phyloP scores from a whole-genome alignment of 2,329 filamentous ascomycete genomes.

The Coleophoma cylindrospora region DNA sequence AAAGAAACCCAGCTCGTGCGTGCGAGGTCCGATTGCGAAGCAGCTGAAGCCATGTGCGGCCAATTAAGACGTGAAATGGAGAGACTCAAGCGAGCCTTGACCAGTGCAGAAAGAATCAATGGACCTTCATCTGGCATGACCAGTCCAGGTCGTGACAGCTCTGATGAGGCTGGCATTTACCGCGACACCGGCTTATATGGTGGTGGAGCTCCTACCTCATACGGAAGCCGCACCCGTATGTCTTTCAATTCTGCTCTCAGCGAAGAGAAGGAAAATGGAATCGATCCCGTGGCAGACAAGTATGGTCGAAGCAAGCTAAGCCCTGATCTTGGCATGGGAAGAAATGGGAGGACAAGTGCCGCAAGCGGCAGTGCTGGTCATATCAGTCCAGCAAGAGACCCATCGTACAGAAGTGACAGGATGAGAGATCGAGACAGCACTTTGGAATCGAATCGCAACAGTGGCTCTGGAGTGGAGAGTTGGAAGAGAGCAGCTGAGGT shows the following conservation, averaged over 20 bases:
- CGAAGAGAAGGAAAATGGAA: slow-evolving; percentile 73
- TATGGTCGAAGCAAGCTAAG: slow-evolving; percentile 26
- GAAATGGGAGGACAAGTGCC: slow-evolving; percentile 24
- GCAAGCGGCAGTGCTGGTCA: slow-evolving; percentile 25
- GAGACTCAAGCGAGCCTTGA: slow-evolving; percentile 81
- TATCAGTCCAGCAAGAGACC: slow-evolving; percentile 21
- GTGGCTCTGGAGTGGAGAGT: slow-evolving; percentile 63
- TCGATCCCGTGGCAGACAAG: slow-evolving; percentile 24
- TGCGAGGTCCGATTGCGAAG: slow-evolving; percentile 83
- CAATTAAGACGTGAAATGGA: slow-evolving; percentile 85
- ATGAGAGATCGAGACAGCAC: slow-evolving; percentile 25
- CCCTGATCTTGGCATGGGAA: slow-evolving; percentile 18
- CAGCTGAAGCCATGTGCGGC: slow-evolving; percentile 80
- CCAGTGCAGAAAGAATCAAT: slow-evolving; percentile 50
- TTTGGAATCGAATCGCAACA: slow-evolving; percentile 26
- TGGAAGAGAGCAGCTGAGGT: slow-evolving; percentile 98
- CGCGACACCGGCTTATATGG: slow-evolving; percentile 38
- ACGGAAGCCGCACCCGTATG: slow-evolving; percentile 28
- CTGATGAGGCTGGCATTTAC: slow-evolving; percentile 56
- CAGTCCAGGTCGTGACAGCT: slow-evolving; percentile 38
- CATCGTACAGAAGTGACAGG: slow-evolving; percentile 14
- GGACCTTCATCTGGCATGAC: slow-evolving; percentile 27
- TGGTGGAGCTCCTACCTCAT: slow-evolving; percentile 13
- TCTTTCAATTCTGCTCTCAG: slow-evolving; percentile 63
- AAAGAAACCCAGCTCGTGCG: slow-evolving; percentile 97